Percentiles rank a stretch among this genome's conserved stretches.
Conservation (phyloP, 1,139 yeast genomes). For the Blastobotrys capitulatus region DNA sequence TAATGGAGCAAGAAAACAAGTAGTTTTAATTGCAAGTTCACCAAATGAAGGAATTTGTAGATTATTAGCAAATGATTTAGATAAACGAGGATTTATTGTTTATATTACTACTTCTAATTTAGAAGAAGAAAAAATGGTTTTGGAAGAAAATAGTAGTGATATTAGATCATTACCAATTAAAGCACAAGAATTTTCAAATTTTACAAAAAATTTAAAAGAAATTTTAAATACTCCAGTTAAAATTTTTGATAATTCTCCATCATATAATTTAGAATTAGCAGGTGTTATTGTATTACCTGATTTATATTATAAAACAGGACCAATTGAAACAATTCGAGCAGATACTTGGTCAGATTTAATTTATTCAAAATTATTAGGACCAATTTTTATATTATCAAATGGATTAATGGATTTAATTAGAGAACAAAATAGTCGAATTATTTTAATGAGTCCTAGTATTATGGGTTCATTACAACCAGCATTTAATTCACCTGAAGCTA, state of each 20-base stretch:
- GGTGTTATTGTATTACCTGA: conserved; percentile 62
- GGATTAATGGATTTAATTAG: conserved; percentile 58
- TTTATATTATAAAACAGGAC: conserved; percentile 62
- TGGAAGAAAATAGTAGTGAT: conserved; percentile 48
- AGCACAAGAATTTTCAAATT: conserved; percentile 38
- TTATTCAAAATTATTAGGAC: conserved; percentile 43
- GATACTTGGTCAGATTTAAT: conserved; percentile 49
- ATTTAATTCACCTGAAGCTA: conserved; percentile 39
- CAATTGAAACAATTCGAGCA: conserved; percentile 52
- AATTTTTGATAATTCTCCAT: conserved; percentile 47
- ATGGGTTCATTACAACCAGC: conserved; percentile 37
- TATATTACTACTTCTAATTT: conserved; percentile 66
- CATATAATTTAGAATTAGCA: conserved; percentile 49
- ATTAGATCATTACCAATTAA: conserved; percentile 51
- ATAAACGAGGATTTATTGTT: conserved; percentile 73
- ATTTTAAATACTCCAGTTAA: conserved; percentile 39
- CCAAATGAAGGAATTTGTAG: conserved; percentile 73
- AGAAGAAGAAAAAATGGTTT: conserved; percentile 55
- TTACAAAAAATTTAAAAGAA: conserved; percentile 38
- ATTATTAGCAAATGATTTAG: conserved; percentile 65
- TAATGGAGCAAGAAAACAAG: conserved; percentile 72
- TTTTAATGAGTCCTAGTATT: conserved; percentile 37
- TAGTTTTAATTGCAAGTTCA: conserved; percentile 67
- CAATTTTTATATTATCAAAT: conserved; percentile 48
- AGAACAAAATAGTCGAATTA: conserved; percentile 37